Evolutionary conservation across 2,329 filamentous ascomycete genomes (phyloP).

Genomic region (Diaporthe helianthi): DNA sequence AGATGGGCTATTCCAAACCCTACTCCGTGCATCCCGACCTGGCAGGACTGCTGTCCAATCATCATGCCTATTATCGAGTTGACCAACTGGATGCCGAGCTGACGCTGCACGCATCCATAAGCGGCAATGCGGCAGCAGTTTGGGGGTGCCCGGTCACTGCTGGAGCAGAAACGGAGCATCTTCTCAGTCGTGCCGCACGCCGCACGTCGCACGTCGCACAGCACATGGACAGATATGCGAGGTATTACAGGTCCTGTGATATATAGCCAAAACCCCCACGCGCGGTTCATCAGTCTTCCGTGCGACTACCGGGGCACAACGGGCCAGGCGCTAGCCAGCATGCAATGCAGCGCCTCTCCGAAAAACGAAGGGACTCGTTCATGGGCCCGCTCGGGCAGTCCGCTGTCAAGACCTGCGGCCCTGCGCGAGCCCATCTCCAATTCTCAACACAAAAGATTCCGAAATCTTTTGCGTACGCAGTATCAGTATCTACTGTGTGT

Average conservation of each 20-base stretch:
- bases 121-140: slow-evolving; percentile 18
- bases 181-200: background rate
- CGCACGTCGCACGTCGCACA: background rate
- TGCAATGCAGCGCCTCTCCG: background rate
- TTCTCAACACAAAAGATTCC: slow-evolving; percentile 10
- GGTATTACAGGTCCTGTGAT: background rate
- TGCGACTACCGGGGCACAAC: slow-evolving; percentile 1
- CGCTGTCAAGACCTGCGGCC: background rate
- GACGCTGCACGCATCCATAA: slow-evolving; percentile 28
- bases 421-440: slow-evolving; percentile 2
- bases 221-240: background rate
- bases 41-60: background rate
- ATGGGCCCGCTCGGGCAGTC: slow-evolving; percentile 12
- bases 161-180: background rate
- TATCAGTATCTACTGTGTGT: too few relatives aligned
- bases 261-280: slow-evolving; percentile 25
- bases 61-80: background rate
- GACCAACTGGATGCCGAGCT: slow-evolving; percentile 25
- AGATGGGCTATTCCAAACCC: background rate
- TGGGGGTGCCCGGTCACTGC: background rate
- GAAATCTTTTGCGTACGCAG: background rate
- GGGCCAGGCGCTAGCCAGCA: background rate
- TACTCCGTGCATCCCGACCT: background rate
- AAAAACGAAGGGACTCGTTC: background rate
- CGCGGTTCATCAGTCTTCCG: slow-evolving; percentile 19